Evolutionary conservation across 768 basidiomycete species (phyloP), one percentile per base, ranked within the genome.

Genomic region (button mushroom (Agaricus bisporus)): DNA sequence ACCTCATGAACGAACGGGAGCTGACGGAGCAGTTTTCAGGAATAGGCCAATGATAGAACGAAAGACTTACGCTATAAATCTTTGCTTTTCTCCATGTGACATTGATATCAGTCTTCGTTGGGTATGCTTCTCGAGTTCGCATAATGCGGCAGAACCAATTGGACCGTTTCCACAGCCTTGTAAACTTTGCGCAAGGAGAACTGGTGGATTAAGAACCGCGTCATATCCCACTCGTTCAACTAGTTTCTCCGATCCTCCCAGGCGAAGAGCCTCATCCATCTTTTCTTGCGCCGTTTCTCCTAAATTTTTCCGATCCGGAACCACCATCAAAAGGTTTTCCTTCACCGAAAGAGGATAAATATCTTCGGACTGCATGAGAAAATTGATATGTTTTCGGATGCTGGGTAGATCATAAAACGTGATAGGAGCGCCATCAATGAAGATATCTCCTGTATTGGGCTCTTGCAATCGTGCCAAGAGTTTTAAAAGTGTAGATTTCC

Each of bases 401-500:
- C 66, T 63, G 1, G 57, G 51, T 3, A 70, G 44, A 8, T 60
- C 57, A 44, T 71, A 77, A 4, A 61, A 58, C 18, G 55, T 38
- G n/a, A 76, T 56, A 1, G 70, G 66, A 43, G 59, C 50, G 36
- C 66, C 72, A 56, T 79, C 75, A 29, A 78, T 60, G 18, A 66
- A 58, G 25, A 81, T 70, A 22, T 67, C 59, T 0, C 78, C 78
- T 4, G 61, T 63, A 0, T 60, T 60, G 0, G 66, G 62, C 8
- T 68, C 65, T 20, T 65, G 64, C 3, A 72, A 43, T 10, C 75
- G 61, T 9, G 65, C 66, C 11, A 79, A 51, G 6, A 79, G 61
- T 48, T 76, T 75, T 25, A 77, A 61, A 10, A 76, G 61, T 8
- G 75, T 70, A 0, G 73, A 67, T 55, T 78, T 78, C 6, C 75